Evolutionary conservation across 208 protist species (phyloP).

Genomic region (Phytomonas sp.): DNA sequence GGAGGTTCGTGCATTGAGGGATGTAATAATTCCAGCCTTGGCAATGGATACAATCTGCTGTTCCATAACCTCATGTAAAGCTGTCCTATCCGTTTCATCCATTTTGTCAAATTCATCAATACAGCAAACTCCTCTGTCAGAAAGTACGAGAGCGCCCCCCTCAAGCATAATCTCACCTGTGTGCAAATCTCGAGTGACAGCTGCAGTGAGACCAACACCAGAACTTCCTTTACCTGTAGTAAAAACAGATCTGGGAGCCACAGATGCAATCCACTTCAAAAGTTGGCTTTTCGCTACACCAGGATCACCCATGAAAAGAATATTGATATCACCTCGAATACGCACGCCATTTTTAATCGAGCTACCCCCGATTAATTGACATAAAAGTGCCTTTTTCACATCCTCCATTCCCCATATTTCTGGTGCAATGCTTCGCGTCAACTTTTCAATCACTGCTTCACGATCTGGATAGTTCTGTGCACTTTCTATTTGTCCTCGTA

Average conservation of each 20-base stretch:
- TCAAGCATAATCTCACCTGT: conserved; percentile 95
- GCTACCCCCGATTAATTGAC: conserved; percentile 97
- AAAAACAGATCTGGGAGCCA: conserved; percentile 96
- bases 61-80: conserved; percentile 98
- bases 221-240: conserved; percentile 97
- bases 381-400: conserved; percentile 97
- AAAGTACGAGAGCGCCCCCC: conserved; percentile 95
- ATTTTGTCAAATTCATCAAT: conserved; percentile 99
- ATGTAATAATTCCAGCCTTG: conserved; percentile 99
- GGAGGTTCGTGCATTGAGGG: conserved; percentile 96
- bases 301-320: conserved; percentile 99
- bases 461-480: conserved; percentile 69
- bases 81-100: conserved; percentile 93
- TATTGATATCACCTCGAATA: conserved; percentile 96
- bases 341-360: conserved; percentile 92
- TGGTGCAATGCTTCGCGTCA: conserved; percentile 93
- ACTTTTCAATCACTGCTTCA: conserved; percentile 93
- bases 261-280: conserved; percentile 96
- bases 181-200: conserved; percentile 94
- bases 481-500: conserved; percentile 55
- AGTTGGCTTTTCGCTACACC: conserved; percentile 98
- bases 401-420: conserved; percentile 98
- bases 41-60: conserved; percentile 99
- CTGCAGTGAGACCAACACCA: conserved; percentile 98
- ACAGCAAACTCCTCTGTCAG: conserved; percentile 98